phyloP scores from a whole-genome alignment of 768 basidiomycete species.

The Thelephora aurantiotincta region DNA sequence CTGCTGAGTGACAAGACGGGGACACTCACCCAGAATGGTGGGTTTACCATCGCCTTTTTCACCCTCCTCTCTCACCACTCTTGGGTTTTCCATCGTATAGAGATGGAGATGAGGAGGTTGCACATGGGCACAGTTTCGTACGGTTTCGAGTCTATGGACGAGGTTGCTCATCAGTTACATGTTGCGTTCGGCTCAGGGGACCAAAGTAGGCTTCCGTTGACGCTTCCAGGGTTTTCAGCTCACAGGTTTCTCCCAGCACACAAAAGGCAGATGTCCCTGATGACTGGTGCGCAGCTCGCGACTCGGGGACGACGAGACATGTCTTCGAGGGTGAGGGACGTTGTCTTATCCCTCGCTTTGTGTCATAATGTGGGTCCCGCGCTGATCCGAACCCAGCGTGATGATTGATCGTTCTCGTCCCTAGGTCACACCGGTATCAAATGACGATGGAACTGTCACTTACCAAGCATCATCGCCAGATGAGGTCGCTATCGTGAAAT shows the following conservation, averaged over 20 bases:
- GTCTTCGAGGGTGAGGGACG: conserved; percentile 85
- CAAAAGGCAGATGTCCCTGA: conserved; percentile 37
- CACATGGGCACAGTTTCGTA: conserved; percentile 99
- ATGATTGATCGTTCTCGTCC: neutral
- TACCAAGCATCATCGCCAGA: conserved; percentile 99
- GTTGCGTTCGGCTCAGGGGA: conserved; percentile 62
- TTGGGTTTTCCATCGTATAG: conserved; percentile 26
- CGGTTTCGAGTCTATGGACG: conserved; percentile 97
- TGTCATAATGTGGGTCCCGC: conserved; percentile 76
- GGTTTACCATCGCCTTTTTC: conserved; percentile 7
- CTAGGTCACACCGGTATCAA: conserved; percentile 88
- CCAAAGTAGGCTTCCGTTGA: conserved; percentile 26
- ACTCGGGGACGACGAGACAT: conserved; percentile 85
- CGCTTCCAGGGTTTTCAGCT: neutral
- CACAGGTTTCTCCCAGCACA: conserved; percentile 16
- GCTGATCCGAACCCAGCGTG: neutral
- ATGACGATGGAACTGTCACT: conserved; percentile 89
- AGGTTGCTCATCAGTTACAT: conserved; percentile 85
- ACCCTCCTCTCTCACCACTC: neutral
- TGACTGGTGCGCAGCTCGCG: conserved; percentile 74
- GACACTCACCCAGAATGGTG: conserved; percentile 93
- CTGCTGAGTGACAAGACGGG: conserved; percentile 96
- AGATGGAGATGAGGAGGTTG: conserved; percentile 99
- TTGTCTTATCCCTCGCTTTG: conserved; percentile 82
- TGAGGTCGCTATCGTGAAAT: conserved; percentile 96